Evolutionary conservation across 331 rosid genomes (phyloP), one percentile per base, ranked within the genome.

Genomic region (Pyrus hybrid): DNA sequence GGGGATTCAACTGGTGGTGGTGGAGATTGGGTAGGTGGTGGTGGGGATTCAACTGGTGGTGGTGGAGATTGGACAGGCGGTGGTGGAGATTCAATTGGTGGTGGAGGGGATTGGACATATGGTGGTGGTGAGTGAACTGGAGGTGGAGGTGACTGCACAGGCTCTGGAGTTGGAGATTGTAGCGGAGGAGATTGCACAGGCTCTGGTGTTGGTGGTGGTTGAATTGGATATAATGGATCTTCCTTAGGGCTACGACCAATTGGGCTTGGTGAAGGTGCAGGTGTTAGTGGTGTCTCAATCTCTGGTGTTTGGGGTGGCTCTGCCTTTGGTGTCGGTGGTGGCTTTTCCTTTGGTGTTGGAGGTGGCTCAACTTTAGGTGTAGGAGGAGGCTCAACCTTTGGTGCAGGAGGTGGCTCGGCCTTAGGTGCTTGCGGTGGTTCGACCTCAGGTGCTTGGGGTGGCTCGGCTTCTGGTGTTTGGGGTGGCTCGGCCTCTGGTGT

Each of bases 71-170:
- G 3, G 2, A 33, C 9, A 1, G 32, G 32, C 0, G 32, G 32
- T 29, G 32, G 32, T 29, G 32, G 32, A 4, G 32, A 33, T 33
- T 33, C 37, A 33, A 7, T 7, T 33, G 37, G 3, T 7, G 37
- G 9, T 33, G 37, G 37, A 6, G 37, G 37, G 2, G 37, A 33
- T 35, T 35, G 12, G 3, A 35, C 25, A 10, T 70, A 74, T 0
- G 85, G 80, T 5, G 85, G 82, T 2, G 85, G 74, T 0, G 74
- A 62, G 0, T 5, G 12, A 0, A 28, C 51, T 12, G 33, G 37
- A 2, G 76, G 60, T 7, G 76, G 63, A 5, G 54, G 75, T 4
- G 79, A 47, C 29, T 20, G 79, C 3, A 26, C 28, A 26, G 43
- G 45, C 4, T 37, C 45, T 37, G 45, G 45, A 2, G 45, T 37